phyloP scores from a whole-genome alignment of 495 filamentous ascomycete species.

The Trichodelitschia bisporula region DNA sequence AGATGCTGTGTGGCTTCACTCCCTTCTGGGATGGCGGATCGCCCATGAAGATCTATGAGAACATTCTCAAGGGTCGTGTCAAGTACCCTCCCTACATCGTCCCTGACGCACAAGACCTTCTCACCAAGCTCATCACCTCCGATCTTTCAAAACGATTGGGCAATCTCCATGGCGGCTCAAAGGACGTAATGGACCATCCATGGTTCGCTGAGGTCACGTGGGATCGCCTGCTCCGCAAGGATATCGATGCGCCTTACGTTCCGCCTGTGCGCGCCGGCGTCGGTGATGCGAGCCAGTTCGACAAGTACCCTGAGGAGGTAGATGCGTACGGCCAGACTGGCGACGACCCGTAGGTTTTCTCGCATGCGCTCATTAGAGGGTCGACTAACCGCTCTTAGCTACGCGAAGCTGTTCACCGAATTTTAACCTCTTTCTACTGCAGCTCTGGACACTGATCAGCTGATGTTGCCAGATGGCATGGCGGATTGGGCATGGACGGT shows the following conservation, averaged over 20 bases:
- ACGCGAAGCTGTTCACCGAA: constrained; percentile 8
- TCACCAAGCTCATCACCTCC: constrained; percentile 76
- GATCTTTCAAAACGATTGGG: constrained; percentile 89
- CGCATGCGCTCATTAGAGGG: neutral
- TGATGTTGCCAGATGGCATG: no score
- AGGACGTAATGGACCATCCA: constrained; percentile 81
- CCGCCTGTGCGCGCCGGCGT: constrained; percentile 85
- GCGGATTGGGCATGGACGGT: no score
- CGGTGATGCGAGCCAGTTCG: constrained; percentile 91
- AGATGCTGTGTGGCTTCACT: constrained; percentile 97
- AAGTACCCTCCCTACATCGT: constrained; percentile 94
- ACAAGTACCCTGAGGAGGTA: constrained; percentile 90
- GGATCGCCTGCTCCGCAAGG: constrained; percentile 78
- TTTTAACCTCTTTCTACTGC: no score
- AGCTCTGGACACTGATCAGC: no score
- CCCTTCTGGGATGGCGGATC: constrained; percentile 96
- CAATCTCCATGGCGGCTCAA: constrained; percentile 75
- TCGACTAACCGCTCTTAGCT: constrained; percentile 4
- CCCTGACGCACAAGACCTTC: constrained; percentile 75
- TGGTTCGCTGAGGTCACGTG: constrained; percentile 98
- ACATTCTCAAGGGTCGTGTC: constrained; percentile 77
- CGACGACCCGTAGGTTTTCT: constrained; percentile 50
- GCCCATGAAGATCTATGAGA: constrained; percentile 98
- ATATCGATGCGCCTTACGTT: constrained; percentile 95
- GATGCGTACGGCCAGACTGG: constrained; percentile 64